These are phyloP conservation scores for Pichia sp. DNA, from an alignment of 1,139 yeast species.

Conservation along the genomic window DNA sequence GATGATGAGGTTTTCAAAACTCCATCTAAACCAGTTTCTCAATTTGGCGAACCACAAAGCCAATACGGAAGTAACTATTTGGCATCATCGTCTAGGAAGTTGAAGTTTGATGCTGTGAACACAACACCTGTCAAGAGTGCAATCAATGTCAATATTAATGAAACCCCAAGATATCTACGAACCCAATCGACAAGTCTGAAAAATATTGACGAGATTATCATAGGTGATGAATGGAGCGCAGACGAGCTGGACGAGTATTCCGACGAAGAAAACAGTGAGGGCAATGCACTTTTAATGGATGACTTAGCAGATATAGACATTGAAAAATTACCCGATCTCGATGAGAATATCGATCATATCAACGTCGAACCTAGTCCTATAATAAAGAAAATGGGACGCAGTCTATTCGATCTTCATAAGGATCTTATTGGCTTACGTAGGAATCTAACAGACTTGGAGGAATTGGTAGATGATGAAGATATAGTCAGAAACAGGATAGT, in stretches of 20 bases:
- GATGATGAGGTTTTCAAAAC: constrained; percentile 29
- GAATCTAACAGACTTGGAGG: constrained; percentile 18
- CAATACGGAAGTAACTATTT: constrained; percentile 15
- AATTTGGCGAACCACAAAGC: not conserved
- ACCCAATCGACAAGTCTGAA: constrained; percentile 7
- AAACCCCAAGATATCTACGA: constrained; percentile 21
- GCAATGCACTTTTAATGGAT: not conserved
- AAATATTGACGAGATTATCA: constrained; percentile 12
- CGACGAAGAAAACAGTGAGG: not conserved
- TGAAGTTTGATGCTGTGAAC: constrained; percentile 3
- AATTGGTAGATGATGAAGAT: constrained; percentile 9
- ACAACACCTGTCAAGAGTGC: constrained; percentile 8
- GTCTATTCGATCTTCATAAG: constrained; percentile 34
- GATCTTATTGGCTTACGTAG: constrained; percentile 33
- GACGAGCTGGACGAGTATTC: constrained; percentile 9
- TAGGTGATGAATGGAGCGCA: constrained; percentile 17
- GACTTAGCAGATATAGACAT: not conserved
- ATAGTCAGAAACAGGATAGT: not conserved
- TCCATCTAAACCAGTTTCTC: constrained; percentile 24
- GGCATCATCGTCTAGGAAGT: constrained; percentile 5
- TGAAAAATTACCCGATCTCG: not conserved
- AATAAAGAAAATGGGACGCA: constrained; percentile 24
- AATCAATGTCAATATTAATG: constrained; percentile 3
- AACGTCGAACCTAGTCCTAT: constrained; percentile 33
- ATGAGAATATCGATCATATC: not conserved